Evolutionary conservation across 495 filamentous ascomycete genomes (phyloP).

Genomic region (Aspergillus kassunensis): DNA sequence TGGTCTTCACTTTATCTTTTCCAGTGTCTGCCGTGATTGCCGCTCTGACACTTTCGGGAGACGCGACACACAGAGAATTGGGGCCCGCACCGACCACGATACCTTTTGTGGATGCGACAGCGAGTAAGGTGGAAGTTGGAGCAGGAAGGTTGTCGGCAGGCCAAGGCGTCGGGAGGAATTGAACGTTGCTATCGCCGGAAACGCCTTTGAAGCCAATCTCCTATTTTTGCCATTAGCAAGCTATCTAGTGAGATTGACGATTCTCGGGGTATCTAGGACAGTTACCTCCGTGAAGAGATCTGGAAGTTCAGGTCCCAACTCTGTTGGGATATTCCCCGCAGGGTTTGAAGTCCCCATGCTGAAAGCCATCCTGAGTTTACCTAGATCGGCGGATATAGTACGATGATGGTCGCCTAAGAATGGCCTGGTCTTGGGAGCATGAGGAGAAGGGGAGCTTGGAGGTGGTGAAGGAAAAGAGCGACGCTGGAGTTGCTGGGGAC

Average conservation of each 20-base stretch:
- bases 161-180: constrained; percentile 76
- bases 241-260: neutral
- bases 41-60: constrained; percentile 71
- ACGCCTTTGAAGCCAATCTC: constrained; percentile 79
- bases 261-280: neutral
- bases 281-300: constrained; percentile 48
- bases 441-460: constrained; percentile 30
- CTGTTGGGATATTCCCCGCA: constrained; percentile 26
- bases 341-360: constrained; percentile 41
- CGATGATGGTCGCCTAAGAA: constrained; percentile 36
- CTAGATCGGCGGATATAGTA: constrained; percentile 37
- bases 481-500: constrained; percentile 39
- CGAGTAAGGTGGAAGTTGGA: constrained; percentile 78
- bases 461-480: constrained; percentile 37
- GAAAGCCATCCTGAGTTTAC: constrained; percentile 65
- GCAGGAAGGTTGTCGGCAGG: constrained; percentile 66
- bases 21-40: constrained; percentile 59
- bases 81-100: constrained; percentile 85
- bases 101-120: constrained; percentile 74
- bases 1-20: constrained; percentile 56
- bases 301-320: constrained; percentile 42
- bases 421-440: constrained; percentile 33
- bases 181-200: constrained; percentile 75
- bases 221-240: constrained; percentile 34
- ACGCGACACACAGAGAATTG: constrained; percentile 69